Evolutionary conservation across 108 stramenopile species (phyloP).

Genomic region (Nitzschia putrida): DNA sequence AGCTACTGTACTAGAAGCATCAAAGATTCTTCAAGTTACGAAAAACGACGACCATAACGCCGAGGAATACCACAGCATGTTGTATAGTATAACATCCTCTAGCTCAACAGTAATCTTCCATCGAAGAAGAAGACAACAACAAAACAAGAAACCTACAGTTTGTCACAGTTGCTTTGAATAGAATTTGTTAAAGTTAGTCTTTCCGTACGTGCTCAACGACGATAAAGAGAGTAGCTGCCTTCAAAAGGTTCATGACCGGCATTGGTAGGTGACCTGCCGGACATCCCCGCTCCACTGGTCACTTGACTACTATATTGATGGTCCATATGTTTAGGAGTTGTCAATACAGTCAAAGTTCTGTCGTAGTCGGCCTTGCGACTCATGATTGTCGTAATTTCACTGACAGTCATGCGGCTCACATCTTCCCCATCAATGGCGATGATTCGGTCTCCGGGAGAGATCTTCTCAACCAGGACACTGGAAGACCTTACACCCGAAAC

Average conservation of each 20-base stretch:
- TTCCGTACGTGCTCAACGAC: background rate
- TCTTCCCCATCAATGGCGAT: slow-evolving; percentile 90
- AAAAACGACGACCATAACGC: no score
- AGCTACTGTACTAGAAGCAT: no score
- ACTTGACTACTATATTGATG: background rate
- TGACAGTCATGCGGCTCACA: slow-evolving; percentile 86
- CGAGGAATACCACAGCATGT: no score
- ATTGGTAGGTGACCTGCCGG: background rate
- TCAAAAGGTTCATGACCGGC: background rate
- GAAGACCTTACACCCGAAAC: slow-evolving; percentile 86
- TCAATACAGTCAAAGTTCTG: slow-evolving; percentile 70
- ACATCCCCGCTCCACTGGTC: background rate
- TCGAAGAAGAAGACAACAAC: no score
- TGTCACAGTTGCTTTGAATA: no score
- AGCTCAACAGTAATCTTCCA: no score
- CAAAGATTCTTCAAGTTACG: no score
- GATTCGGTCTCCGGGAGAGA: slow-evolving; percentile 84
- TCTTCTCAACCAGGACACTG: slow-evolving; percentile 69
- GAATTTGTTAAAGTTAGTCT: no score
- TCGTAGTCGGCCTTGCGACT: slow-evolving; percentile 85
- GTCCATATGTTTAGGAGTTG: slow-evolving; percentile 26
- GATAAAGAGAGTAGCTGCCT: background rate
- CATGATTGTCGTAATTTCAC: slow-evolving; percentile 90
- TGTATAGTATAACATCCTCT: no score
- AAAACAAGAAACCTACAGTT: no score